Evolutionary conservation across 2,329 filamentous ascomycete species (phyloP).

Genomic region (Cladophialophora chaetospira): DNA sequence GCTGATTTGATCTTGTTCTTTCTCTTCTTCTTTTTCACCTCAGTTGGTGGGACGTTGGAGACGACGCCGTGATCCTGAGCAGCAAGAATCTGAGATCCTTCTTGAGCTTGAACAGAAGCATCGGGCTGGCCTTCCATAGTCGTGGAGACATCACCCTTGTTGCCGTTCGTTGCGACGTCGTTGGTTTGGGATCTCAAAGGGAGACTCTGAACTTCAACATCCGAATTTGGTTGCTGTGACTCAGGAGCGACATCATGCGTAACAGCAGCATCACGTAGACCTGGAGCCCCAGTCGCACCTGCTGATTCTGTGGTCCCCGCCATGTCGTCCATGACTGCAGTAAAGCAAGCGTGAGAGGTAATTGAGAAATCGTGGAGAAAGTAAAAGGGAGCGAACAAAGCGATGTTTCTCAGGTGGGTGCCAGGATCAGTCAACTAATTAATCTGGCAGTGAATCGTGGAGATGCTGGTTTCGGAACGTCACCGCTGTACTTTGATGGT

Average conservation of each 20-base stretch:
- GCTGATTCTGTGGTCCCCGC: neutral
- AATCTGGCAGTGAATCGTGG: too few species aligned
- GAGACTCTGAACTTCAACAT: neutral
- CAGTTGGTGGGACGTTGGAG: constrained; percentile 17
- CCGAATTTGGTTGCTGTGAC: neutral
- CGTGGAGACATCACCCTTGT: too few species aligned
- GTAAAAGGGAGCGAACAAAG: neutral
- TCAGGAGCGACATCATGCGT: neutral
- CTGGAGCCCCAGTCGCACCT: neutral
- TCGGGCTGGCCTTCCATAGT: neutral
- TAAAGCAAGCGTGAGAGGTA: neutral
- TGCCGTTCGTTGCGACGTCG: neutral
- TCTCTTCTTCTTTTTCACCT: constrained; percentile 38
- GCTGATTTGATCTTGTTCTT: constrained; percentile 42
- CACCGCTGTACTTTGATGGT: neutral
- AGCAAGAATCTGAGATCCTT: constrained; percentile 4
- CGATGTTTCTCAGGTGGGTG: too few species aligned
- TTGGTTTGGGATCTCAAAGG: constrained; percentile 2
- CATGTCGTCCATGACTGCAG: neutral
- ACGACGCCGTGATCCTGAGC: constrained; percentile 21
- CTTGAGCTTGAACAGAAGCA: neutral
- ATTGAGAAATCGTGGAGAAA: neutral
- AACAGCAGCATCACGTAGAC: neutral
- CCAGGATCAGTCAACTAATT: too few species aligned
- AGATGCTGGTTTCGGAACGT: neutral